These are phyloP conservation scores for Trypethelium eluteriae DNA, from an alignment of 495 filamentous ascomycete species.

Conservation along the genomic window DNA sequence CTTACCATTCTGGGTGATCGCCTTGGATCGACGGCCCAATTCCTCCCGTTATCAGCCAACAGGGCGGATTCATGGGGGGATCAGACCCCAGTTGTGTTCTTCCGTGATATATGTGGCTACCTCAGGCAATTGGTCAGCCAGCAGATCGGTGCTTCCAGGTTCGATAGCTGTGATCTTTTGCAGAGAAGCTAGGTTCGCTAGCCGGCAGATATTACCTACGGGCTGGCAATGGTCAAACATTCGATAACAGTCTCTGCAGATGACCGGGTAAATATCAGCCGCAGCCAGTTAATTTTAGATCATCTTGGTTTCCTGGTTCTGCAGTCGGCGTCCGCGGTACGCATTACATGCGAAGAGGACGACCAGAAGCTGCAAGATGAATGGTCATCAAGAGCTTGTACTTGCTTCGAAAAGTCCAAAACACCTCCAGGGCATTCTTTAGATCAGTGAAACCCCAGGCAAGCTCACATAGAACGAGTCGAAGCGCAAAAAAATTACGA, in stretches of 20 bases:
- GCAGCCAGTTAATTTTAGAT: background rate
- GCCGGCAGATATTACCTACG: conserved; percentile 1
- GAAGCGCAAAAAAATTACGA: background rate
- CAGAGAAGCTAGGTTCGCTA: background rate
- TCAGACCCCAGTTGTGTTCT: background rate
- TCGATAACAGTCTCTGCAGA: conserved; percentile 3
- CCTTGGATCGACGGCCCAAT: background rate
- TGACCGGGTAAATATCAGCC: conserved; percentile 1
- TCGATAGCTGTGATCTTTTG: background rate
- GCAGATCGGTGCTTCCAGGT: background rate
- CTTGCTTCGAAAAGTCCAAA: conserved; percentile 6
- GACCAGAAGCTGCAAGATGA: background rate
- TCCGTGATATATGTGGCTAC: conserved; percentile 5
- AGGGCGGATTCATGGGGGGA: background rate
- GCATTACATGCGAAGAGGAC: background rate
- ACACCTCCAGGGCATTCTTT: background rate
- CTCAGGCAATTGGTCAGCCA: background rate
- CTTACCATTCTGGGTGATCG: conserved; percentile 3
- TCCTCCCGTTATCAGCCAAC: background rate
- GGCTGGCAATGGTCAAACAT: background rate
- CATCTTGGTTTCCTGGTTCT: background rate
- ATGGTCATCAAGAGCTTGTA: background rate
- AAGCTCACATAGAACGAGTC: background rate
- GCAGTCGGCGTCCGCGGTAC: background rate
- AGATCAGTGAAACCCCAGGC: background rate